Base-by-base conservation (phyloP, 805 yeast species). In the Ogataea paraovalis region DNA sequence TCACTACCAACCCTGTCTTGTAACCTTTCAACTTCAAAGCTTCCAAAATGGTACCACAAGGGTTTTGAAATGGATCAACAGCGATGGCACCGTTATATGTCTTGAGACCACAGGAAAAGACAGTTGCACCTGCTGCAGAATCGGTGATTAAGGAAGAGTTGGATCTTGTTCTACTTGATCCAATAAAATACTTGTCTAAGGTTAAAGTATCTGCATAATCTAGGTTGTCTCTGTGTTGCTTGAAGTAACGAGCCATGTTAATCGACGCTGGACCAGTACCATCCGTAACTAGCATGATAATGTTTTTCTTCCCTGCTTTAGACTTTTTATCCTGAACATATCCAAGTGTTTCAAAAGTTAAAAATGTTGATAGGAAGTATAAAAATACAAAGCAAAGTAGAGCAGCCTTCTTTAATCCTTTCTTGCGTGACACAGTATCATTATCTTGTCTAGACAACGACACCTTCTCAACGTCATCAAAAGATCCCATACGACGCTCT, bases 61-160 rank as follows among this genome's bases (percentile, higher is more conserved):
- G 96, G n/a, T 60, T 55, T 42, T 75, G 71, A 28, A 73, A 67
- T 1, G 88, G 80, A 50, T 77, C 76, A 14, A 91, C 96, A n/a
- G 89, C 96, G 63, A 91, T 86, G 12, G 96, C 97, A 14, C 95
- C 94, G 64, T 91, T 91, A 68, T 87, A 89, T 4, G 90, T 71
- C 70, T 91, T 91, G 57, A 81, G 60, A 5, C 82, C 92, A 66
- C 96, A 88, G 0, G 96, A 75, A 60, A 90, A 91, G 1, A 96
- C 97, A 13, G 96, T 89, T 14, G 97, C 98, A 14, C 97, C 97
- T 2, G 98, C 98, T 10, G 98, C 98, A 25, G 96, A 87, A 64
- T 91, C 98, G 0, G 98, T 91, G 50, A 91, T 79, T 57, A 87
- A 71, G 1, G 96, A 85, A 53, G 75, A 72, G 22, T 80, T 79